Evolutionary conservation across 2,329 filamentous ascomycete species (phyloP).

Genomic region (Orbilia ellipsospora): DNA sequence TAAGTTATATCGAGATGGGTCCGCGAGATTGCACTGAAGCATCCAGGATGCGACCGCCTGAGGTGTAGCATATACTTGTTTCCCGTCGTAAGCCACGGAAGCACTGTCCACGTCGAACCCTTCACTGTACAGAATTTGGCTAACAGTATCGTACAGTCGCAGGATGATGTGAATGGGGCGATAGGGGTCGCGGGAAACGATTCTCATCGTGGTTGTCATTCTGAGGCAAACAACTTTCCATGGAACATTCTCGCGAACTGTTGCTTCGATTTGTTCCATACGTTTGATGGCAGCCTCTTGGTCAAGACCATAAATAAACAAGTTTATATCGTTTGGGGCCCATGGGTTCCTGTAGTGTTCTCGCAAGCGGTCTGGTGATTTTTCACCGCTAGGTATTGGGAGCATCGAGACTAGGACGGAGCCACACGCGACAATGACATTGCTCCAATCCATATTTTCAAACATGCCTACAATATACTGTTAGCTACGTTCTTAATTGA

Average conservation of each 20-base stretch:
- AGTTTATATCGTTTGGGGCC: constrained; percentile 84
- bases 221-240: constrained; percentile 80
- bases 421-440: constrained; percentile 84
- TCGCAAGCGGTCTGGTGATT: constrained; percentile 72
- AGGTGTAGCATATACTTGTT: constrained; percentile 81
- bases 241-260: constrained; percentile 78
- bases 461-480: constrained; percentile 11
- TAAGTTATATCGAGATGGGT: constrained; percentile 81
- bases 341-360: constrained; percentile 82
- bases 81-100: constrained; percentile 81
- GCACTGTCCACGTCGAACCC: constrained; percentile 88
- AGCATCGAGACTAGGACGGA: constrained; percentile 82
- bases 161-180: constrained; percentile 87
- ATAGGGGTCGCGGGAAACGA: constrained; percentile 82
- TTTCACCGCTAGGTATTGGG: constrained; percentile 73
- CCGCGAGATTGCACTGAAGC: constrained; percentile 82
- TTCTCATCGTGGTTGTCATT: constrained; percentile 89
- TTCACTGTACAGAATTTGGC: constrained; percentile 78
- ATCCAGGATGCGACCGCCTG: constrained; percentile 81
- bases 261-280: constrained; percentile 81
- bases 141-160: constrained; percentile 82
- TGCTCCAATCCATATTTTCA: constrained; percentile 73
- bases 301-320: constrained; percentile 80
- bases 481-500: neutral
- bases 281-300: constrained; percentile 85